Evolutionary conservation across 306 rosid genomes (phyloP).

Genomic region (Gastrolobium bilobum): DNA sequence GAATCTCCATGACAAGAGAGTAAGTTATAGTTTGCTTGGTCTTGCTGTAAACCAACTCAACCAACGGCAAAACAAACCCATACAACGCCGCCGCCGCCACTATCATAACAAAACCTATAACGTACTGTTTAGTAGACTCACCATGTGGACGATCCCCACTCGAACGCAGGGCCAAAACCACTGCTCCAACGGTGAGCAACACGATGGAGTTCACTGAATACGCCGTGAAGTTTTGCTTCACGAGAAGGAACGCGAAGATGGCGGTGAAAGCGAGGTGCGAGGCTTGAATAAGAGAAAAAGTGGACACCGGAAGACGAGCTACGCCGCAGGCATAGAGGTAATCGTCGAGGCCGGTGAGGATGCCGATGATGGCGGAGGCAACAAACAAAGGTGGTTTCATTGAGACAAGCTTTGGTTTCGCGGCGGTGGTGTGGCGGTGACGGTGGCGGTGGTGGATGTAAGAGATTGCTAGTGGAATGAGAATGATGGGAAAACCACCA

Average conservation of each 20-base stretch:
- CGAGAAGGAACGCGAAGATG: constrained; percentile 54
- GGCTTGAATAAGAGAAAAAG: constrained; percentile 71
- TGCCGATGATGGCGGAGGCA: constrained; percentile 64
- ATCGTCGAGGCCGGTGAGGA: constrained; percentile 79
- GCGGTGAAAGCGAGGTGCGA: constrained; percentile 89
- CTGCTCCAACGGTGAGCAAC: constrained; percentile 74
- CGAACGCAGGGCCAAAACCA: constrained; percentile 67
- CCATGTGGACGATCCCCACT: constrained; percentile 74
- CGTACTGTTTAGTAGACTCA: constrained; percentile 66
- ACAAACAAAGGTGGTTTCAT: constrained; percentile 59
- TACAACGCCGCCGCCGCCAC: constrained; percentile 74
- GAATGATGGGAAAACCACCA: constrained; percentile 69
- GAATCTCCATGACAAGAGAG: constrained; percentile 84
- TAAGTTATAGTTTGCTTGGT: constrained; percentile 68
- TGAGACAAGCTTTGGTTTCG: constrained; percentile 37
- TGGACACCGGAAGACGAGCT: constrained; percentile 75
- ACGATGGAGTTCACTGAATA: constrained; percentile 69
- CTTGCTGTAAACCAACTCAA: constrained; percentile 73
- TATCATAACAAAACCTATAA: constrained; percentile 73
- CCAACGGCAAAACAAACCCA: constrained; percentile 78
- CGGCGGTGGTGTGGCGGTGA: too few species aligned
- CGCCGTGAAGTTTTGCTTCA: constrained; percentile 72
- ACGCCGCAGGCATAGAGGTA: constrained; percentile 81
- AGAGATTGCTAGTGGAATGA: constrained; percentile 61
- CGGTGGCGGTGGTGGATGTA: constrained; percentile 30